A percentile compares a stretch with the other conserved stretches of the same genome.
phyloP scores from a whole-genome alignment of 163 green algal genomes.

The Chloroidium sp. region DNA sequence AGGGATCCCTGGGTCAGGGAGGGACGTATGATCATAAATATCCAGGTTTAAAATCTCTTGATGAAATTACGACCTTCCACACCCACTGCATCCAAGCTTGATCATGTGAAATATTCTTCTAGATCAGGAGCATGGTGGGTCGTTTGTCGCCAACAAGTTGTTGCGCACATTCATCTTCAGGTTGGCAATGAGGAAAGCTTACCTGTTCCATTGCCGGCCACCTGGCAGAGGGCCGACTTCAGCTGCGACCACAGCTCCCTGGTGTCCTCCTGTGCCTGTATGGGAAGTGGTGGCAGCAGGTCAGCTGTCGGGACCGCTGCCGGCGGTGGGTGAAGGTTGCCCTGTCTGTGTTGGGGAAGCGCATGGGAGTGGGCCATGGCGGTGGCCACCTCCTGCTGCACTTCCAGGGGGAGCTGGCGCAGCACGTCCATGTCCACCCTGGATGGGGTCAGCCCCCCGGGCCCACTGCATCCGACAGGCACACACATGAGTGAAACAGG shows the following conservation, averaged over 20 bases:
- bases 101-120: too few species aligned
- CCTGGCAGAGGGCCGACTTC: slow-evolving; percentile 1
- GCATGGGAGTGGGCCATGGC: not conserved
- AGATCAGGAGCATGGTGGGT: too few species aligned
- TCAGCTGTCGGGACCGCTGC: not conserved
- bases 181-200: not conserved
- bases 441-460: slow-evolving; percentile 13
- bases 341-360: not conserved
- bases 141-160: too few species aligned
- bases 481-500: too few species aligned
- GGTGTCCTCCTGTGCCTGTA: not conserved
- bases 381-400: slow-evolving; percentile 26
- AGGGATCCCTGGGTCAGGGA: not conserved
- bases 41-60: too few species aligned
- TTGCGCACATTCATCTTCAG: not conserved
- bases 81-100: too few species aligned
- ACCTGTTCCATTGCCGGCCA: not conserved
- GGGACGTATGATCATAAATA: too few species aligned
- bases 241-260: slow-evolving; percentile 25
- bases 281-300: not conserved
- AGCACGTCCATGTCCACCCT: slow-evolving; percentile 45
- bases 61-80: too few species aligned
- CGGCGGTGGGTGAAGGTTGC: not conserved
- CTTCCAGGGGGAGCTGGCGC: slow-evolving; percentile 35
- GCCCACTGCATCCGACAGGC: not conserved